Conservation (phyloP, 257 asterid genomes). For the Penstemon eatonii region DNA sequence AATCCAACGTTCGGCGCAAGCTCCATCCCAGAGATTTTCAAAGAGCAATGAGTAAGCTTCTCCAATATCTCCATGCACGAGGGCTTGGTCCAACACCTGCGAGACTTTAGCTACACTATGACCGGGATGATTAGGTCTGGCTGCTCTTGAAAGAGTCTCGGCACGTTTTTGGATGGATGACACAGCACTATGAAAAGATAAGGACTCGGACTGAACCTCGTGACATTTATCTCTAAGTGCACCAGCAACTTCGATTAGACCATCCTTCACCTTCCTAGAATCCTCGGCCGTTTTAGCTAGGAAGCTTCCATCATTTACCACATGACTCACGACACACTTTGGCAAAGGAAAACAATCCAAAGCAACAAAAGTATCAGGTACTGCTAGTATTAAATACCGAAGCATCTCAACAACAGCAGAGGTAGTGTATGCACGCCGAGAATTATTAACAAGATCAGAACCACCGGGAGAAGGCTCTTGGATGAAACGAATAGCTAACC, state of each 20-base stretch:
- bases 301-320: conserved; percentile 73
- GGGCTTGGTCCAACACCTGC: conserved; percentile 77
- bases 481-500: conserved; percentile 72
- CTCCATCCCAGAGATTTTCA: conserved; percentile 72
- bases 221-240: conserved; percentile 52
- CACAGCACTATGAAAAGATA: conserved; percentile 61
- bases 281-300: conserved; percentile 69
- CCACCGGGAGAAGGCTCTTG: conserved; percentile 98
- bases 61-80: conserved; percentile 74
- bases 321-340: conserved; percentile 51
- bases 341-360: conserved; percentile 94
- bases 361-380: conserved; percentile 96
- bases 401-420: conserved; percentile 99
- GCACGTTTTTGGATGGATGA: conserved; percentile 81
- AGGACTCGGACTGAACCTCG: conserved; percentile 60
- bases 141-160: conserved; percentile 74
- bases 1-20: conserved; percentile 76
- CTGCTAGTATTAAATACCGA: conserved; percentile 84
- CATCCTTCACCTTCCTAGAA: conserved; percentile 58
- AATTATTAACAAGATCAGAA: conserved; percentile 92
- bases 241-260: conserved; percentile 52
- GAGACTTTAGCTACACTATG: conserved; percentile 75
- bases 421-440: conserved; percentile 85
- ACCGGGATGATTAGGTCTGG: conserved; percentile 66
- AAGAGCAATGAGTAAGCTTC: conserved; percentile 62